Evolutionary conservation across 768 basidiomycete genomes (phyloP).

Genomic region (Russula lepida): DNA sequence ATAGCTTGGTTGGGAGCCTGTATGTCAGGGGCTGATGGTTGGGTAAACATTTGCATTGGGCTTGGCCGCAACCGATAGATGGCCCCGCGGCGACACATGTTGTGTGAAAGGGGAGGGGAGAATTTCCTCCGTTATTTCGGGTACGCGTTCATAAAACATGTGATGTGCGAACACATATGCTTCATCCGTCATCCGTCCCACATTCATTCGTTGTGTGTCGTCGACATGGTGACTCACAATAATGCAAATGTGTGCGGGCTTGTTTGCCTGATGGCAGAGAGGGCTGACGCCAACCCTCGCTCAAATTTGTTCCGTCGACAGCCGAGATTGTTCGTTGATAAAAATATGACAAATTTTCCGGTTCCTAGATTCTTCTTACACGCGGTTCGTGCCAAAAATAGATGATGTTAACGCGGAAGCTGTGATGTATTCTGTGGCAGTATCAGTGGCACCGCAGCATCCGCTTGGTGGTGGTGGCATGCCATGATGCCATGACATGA

Average conservation of each 20-base stretch:
- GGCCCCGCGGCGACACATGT: neutral
- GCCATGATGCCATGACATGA: too few relatives aligned
- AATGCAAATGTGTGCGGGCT: too few relatives aligned
- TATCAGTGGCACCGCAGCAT: neutral
- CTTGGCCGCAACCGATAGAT: constrained; percentile 22
- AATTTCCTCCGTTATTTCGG: neutral
- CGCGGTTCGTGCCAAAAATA: neutral
- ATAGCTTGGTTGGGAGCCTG: constrained; percentile 93
- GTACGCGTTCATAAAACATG: neutral
- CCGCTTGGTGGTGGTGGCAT: neutral
- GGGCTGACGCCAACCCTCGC: neutral
- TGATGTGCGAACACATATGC: neutral
- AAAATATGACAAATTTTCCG: neutral
- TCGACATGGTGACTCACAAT: constrained; percentile 14
- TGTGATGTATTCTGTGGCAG: neutral
- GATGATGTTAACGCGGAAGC: neutral
- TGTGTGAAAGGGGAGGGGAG: neutral
- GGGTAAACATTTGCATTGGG: constrained; percentile 85
- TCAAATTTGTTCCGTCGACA: constrained; percentile 4
- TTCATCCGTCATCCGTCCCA: neutral
- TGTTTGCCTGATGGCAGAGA: constrained; percentile 5
- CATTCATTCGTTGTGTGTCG: neutral
- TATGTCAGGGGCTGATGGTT: constrained; percentile 89
- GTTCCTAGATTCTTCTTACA: neutral
- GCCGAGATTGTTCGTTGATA: constrained; percentile 4